Conservation (phyloP, 2,329 filamentous ascomycete genomes). For the Diaporthe capsici region DNA sequence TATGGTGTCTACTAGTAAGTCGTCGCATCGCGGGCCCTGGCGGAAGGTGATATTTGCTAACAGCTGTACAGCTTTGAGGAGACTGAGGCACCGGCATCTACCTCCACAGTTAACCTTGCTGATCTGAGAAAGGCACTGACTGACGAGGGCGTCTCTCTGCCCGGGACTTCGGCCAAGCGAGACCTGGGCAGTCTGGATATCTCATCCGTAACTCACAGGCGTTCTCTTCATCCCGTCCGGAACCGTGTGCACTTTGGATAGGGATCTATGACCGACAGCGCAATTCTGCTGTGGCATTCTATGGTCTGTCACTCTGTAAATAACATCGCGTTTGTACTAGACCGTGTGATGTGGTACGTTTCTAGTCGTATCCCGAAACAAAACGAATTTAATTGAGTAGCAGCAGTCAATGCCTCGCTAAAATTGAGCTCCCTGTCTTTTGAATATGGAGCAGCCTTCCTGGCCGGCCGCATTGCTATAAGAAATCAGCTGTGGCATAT, state of each 20-base stretch:
- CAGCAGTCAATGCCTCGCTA: no score
- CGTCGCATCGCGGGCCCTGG: no score
- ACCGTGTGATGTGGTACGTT: no score
- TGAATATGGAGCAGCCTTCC: not conserved
- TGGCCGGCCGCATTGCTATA: not conserved
- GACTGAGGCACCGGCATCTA: not conserved
- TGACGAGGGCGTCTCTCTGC: not conserved
- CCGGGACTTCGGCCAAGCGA: not conserved
- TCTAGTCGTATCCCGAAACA: not conserved
- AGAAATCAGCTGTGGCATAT: no score
- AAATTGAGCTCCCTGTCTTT: not conserved
- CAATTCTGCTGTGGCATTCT: not conserved
- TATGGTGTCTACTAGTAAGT: conserved; percentile 14
- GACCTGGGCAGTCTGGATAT: not conserved
- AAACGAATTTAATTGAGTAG: no score
- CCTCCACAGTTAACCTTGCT: not conserved
- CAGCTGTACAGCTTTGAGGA: not conserved
- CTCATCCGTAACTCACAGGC: not conserved
- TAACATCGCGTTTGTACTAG: not conserved
- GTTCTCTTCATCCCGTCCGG: not conserved
- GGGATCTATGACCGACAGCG: no score
- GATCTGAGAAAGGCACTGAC: conserved; percentile 6
- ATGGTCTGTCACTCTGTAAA: not conserved
- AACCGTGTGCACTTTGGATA: not conserved
- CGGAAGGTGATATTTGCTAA: not conserved